These are phyloP conservation scores for Astragalus membranaceus DNA, from an alignment of 306 rosid genomes.

Conservation along the genomic window DNA sequence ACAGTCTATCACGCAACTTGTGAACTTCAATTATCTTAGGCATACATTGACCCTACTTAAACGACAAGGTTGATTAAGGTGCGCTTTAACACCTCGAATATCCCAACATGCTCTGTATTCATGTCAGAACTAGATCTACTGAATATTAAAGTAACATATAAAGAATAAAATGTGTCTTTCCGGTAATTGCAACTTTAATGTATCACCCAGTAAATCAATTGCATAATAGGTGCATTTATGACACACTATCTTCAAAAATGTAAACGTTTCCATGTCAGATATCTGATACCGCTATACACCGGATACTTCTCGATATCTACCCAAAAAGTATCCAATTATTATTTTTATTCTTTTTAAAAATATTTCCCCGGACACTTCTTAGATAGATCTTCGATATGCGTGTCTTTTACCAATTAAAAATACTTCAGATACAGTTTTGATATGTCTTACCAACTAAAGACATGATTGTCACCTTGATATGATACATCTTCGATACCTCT, in stretches of 20 bases:
- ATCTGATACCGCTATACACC: too few species aligned
- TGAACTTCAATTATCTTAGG: neutral
- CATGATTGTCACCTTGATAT: too few species aligned
- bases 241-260: too few species aligned
- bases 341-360: too few species aligned
- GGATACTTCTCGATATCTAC: too few species aligned
- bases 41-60: neutral
- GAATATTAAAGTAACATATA: neutral
- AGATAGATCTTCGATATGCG: too few species aligned
- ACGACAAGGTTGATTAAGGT: neutral
- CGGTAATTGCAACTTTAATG: neutral
- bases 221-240: neutral
- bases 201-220: neutral
- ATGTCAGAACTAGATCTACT: neutral
- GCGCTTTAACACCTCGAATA: neutral
- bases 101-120: neutral
- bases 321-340: too few species aligned
- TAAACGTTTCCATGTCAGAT: too few species aligned
- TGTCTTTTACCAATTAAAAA: too few species aligned
- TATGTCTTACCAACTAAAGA: neutral
- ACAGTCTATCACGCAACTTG: neutral
- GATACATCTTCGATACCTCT: too few species aligned
- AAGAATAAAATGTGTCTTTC: neutral
- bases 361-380: too few species aligned
- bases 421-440: too few species aligned